A percentile compares a stretch with the other conserved stretches of the same genome.
These are phyloP conservation scores for Psilocybe azurescens DNA, from an alignment of 768 basidiomycete species.

Conservation along the genomic window DNA sequence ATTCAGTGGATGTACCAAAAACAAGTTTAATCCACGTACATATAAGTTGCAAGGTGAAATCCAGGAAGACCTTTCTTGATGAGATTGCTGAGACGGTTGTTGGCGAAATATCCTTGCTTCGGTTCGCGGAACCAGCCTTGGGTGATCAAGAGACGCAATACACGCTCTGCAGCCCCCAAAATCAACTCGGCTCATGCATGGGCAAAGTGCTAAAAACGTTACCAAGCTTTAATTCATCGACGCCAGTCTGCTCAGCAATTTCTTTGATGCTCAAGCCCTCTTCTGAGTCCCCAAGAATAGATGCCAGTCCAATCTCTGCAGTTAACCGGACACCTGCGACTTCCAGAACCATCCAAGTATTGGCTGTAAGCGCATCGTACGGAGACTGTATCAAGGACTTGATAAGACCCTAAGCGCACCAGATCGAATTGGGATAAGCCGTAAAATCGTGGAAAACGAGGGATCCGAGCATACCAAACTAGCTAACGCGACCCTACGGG, in stretches of 20 bases:
- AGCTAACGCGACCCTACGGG: slow-evolving; percentile 38
- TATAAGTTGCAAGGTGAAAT: slow-evolving; percentile 41
- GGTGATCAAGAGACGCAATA: slow-evolving; percentile 38
- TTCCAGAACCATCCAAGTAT: slow-evolving; percentile 39
- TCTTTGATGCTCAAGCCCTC: slow-evolving; percentile 38
- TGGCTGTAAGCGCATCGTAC: slow-evolving; percentile 39
- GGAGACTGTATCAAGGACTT: slow-evolving; percentile 41
- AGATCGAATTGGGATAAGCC: neutral
- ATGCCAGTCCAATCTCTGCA: slow-evolving; percentile 39
- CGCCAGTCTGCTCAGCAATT: slow-evolving; percentile 37
- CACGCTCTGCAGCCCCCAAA: slow-evolving; percentile 30
- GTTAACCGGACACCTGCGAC: slow-evolving; percentile 37
- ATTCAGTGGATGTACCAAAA: neutral
- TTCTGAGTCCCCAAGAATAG: slow-evolving; percentile 38
- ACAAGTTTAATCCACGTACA: slow-evolving; percentile 26
- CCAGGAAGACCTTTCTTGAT: slow-evolving; percentile 41
- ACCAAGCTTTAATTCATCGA: slow-evolving; percentile 42
- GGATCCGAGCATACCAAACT: slow-evolving; percentile 30
- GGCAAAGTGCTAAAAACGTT: neutral
- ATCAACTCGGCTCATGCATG: no score
- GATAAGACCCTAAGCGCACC: slow-evolving; percentile 33
- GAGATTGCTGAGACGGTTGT: slow-evolving; percentile 40
- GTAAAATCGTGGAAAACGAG: neutral
- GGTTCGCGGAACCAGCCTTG: slow-evolving; percentile 44
- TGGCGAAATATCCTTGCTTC: slow-evolving; percentile 41